Conservation (phyloP, 2,329 filamentous ascomycete species). For the Elsinoe necatrix region DNA sequence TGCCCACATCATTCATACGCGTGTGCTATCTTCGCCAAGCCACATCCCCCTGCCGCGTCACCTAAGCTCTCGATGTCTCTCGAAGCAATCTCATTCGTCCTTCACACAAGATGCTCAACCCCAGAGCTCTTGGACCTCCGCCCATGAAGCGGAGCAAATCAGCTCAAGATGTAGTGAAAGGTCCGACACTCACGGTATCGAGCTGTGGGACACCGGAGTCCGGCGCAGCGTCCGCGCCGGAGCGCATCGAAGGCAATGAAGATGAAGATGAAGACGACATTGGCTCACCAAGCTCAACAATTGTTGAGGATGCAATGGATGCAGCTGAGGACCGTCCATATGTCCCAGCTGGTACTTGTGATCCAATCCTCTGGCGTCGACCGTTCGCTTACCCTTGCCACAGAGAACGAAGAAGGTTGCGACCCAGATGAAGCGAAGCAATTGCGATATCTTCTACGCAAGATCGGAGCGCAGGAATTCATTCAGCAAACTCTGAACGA, state of each 20-base stretch:
- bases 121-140: neutral
- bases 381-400: neutral
- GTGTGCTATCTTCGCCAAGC: neutral
- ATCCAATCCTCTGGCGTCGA: neutral
- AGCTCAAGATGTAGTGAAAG: neutral
- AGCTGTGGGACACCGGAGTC: neutral
- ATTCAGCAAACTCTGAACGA: slow-evolving; percentile 61
- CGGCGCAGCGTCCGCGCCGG: slow-evolving; percentile 4
- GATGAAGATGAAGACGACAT: slow-evolving; percentile 1
- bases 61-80: neutral
- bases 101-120: neutral
- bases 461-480: slow-evolving; percentile 70
- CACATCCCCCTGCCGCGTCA: neutral
- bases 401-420: slow-evolving; percentile 15
- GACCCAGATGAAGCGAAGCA: slow-evolving; percentile 18
- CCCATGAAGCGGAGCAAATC: slow-evolving; percentile 14
- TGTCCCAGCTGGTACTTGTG: slow-evolving; percentile 11
- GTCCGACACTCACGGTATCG: neutral
- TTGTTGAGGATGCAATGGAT: slow-evolving; percentile 17
- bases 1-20: neutral
- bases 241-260: slow-evolving; percentile 12
- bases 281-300: slow-evolving; percentile 11
- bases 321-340: slow-evolving; percentile 18
- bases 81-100: neutral
- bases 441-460: slow-evolving; percentile 47